phyloP scores from a whole-genome alignment of 441 rosid genomes.

The Bocquillonia castaneifolia region DNA sequence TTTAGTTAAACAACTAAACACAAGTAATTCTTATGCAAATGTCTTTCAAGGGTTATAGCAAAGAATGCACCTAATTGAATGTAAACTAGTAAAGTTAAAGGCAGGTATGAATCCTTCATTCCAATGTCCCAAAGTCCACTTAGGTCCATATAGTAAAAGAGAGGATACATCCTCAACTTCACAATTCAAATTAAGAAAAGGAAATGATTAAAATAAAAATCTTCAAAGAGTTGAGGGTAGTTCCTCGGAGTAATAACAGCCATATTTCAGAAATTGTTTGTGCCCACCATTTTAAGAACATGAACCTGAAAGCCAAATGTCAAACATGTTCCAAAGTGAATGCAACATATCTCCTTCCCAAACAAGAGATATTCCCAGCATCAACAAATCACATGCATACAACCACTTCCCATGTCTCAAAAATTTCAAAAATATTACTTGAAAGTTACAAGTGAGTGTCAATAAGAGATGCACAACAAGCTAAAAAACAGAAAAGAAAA shows the following conservation, averaged over 20 bases:
- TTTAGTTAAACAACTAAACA: background rate
- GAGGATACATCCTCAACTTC: background rate
- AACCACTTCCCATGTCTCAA: background rate
- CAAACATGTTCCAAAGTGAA: background rate
- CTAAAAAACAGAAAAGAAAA: background rate
- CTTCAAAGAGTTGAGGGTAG: background rate
- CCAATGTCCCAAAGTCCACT: background rate
- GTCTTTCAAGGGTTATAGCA: background rate
- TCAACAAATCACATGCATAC: background rate
- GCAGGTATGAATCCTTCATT: background rate
- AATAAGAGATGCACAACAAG: constrained; percentile 10
- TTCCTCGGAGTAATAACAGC: background rate
- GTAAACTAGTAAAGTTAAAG: background rate
- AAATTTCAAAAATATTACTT: background rate
- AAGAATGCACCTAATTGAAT: background rate
- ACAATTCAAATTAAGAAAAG: background rate
- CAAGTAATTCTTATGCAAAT: background rate
- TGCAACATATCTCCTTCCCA: background rate
- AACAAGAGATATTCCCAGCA: background rate
- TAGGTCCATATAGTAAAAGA: background rate
- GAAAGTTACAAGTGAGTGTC: background rate
- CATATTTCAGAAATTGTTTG: too few species aligned
- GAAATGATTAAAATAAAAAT: background rate
- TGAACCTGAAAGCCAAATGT: background rate
- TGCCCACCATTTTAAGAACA: background rate